phyloP scores from a whole-genome alignment of 2,329 filamentous ascomycete genomes.

The Sarocladium oryzae region DNA sequence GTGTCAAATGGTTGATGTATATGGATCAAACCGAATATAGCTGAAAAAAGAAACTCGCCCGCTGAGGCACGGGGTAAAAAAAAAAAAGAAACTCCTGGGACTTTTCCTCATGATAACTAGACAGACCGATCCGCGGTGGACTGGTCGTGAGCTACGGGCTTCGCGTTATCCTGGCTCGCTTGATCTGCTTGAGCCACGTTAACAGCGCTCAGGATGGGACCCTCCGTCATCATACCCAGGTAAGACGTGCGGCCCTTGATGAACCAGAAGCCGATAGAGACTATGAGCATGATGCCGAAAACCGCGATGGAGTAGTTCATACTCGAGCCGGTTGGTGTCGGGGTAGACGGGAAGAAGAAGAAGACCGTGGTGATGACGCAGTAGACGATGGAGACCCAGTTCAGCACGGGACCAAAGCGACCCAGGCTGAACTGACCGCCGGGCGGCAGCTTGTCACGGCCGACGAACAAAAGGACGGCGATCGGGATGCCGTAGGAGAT shows the following conservation, averaged over 20 bases:
- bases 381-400: constrained; percentile 37
- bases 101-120: too few species aligned
- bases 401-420: constrained; percentile 25
- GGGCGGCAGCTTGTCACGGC: constrained; percentile 38
- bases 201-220: not conserved
- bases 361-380: constrained; percentile 38
- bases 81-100: too few species aligned
- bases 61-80: too few species aligned
- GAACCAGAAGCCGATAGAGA: constrained; percentile 36
- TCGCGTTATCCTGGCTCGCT: not conserved
- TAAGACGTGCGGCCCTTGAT: constrained; percentile 30
- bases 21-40: too few species aligned
- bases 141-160: not conserved
- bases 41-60: too few species aligned
- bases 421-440: constrained; percentile 32
- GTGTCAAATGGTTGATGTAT: too few species aligned
- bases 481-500: constrained; percentile 35
- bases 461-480: constrained; percentile 31
- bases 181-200: not conserved
- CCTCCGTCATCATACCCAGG: constrained; percentile 21
- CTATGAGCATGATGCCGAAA: constrained; percentile 38
- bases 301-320: constrained; percentile 45
- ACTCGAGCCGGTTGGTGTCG: constrained; percentile 30
- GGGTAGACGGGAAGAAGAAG: constrained; percentile 37
- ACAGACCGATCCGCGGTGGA: not conserved